Evolutionary conservation across 2,329 filamentous ascomycete genomes (phyloP), one percentile per base, ranked within the genome.

Genomic region (Ophidiomyces ophidiicola): DNA sequence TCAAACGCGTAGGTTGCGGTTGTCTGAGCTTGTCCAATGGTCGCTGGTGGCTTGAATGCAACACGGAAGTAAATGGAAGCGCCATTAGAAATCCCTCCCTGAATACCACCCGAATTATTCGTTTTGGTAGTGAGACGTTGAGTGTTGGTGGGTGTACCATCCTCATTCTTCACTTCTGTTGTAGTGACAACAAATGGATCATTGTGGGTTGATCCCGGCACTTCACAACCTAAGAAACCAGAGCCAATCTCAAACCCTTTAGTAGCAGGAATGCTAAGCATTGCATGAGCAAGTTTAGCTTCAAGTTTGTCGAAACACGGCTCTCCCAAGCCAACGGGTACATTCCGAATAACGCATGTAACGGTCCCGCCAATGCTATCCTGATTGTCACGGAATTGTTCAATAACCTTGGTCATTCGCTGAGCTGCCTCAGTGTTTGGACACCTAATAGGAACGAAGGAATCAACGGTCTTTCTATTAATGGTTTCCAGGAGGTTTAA

Each of bases 191-290:
- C 66, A 62, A 93, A 94, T 40, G 82, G 69, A 60, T 96, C 88
- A 59, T 96, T 96, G 72, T 96, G 87, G 39, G 72, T 71, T n/a
- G 82, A 90, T 15, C 90, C 88, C 1, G 81, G 80, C 26, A 96
- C 72, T 58, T 87, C 81, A 53, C 81, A 82, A 43, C 90, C 88
- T 36, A 72, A 78, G 60, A 96, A 96, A 8, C 90, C 90, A 38
- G 83, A 93, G 39, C 90, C 90, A 48, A 96, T 80, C 59, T 96
- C 88, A 56, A 96, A 96, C 39, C 82, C 88, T 67, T 96, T 98
- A 25, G 82, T 88, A 3, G 90, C 86, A 4, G 90, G 90, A 52
- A 96, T 94, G 57, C 78, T 85, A 47, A 96, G 73, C 83, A 98
- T 96, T 35, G 83, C 90, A 56, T 96, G 88, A 18, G 77, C 87